Percentiles rank a stretch among this genome's conserved stretches.
Evolutionary conservation across 345 rosid genomes (phyloP).

Genomic region (Turritis glabra): DNA sequence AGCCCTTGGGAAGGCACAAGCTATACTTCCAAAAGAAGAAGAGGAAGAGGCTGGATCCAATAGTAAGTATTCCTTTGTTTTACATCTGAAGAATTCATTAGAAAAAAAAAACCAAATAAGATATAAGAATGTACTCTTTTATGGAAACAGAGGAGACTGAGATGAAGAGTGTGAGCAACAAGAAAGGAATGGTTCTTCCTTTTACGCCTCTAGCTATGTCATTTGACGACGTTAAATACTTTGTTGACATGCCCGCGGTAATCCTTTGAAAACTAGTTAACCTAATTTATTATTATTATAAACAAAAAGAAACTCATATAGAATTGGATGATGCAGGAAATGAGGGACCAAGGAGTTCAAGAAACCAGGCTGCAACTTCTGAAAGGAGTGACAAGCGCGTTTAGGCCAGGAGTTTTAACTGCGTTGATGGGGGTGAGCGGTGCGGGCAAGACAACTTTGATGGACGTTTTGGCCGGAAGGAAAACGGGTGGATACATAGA

Average conservation of each 20-base stretch:
- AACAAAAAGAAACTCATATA: not conserved
- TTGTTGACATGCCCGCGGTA: conserved; percentile 83
- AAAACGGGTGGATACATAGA: conserved; percentile 88
- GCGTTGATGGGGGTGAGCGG: conserved; percentile 97
- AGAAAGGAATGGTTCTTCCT: conserved; percentile 84
- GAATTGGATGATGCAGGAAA: conserved; percentile 54
- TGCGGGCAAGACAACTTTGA: conserved; percentile 93
- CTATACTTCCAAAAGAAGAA: conserved; percentile 61
- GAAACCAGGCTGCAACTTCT: conserved; percentile 73
- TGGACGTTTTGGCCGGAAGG: conserved; percentile 95
- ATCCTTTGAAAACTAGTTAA: not conserved
- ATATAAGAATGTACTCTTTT: not conserved
- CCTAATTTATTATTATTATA: not conserved
- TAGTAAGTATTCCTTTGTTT: conserved; percentile 4
- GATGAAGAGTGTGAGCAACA: conserved; percentile 42
- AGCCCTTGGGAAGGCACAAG: conserved; percentile 81
- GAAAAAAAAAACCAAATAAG: not conserved
- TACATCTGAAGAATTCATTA: not conserved
- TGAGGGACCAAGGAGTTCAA: conserved; percentile 82
- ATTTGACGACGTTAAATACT: conserved; percentile 65
- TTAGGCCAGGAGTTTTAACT: conserved; percentile 88
- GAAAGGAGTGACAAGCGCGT: conserved; percentile 67
- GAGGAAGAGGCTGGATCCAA: conserved; percentile 19
- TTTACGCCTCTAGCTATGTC: conserved; percentile 82
- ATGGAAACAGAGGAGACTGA: conserved; percentile 49